phyloP scores from a whole-genome alignment of 805 yeast genomes.

The Kodamaea nitidulidarum region DNA sequence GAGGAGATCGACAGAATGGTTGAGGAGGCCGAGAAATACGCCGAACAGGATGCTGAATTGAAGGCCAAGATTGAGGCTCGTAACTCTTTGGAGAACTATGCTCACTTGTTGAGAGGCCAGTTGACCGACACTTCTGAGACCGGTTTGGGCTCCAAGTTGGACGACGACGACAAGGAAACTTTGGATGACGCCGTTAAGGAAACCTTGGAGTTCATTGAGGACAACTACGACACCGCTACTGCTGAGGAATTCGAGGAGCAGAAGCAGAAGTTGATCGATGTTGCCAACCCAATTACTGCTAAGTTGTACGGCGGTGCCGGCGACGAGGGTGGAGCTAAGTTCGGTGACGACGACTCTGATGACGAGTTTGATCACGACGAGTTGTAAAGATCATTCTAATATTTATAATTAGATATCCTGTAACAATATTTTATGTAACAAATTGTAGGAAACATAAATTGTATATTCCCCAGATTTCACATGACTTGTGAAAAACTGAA shows the following conservation, averaged over 20 bases:
- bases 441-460: not conserved
- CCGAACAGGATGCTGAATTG: conserved; percentile 44
- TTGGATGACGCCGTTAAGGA: conserved; percentile 84
- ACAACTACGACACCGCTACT: conserved; percentile 77
- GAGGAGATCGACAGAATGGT: conserved; percentile 98
- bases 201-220: conserved; percentile 83
- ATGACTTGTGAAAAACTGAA: conserved; percentile 1
- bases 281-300: conserved; percentile 89
- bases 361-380: conserved; percentile 44
- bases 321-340: conserved; percentile 34
- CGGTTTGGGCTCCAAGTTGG: conserved; percentile 70
- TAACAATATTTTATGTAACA: conserved; percentile 3
- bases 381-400: conserved; percentile 23
- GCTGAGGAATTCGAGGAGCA: conserved; percentile 93
- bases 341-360: conserved; percentile 42
- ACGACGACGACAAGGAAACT: conserved; percentile 88
- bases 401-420: conserved; percentile 6
- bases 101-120: conserved; percentile 47
- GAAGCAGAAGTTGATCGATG: conserved; percentile 71
- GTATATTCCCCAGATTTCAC: conserved; percentile 7
- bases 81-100: conserved; percentile 45
- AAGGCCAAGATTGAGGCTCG: conserved; percentile 41
- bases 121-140: conserved; percentile 33
- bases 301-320: conserved; percentile 61
- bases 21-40: conserved; percentile 91